Evolutionary conservation across 495 filamentous ascomycete genomes (phyloP), one percentile per base, ranked within the genome.

Genomic region (Hypoxylon cercidicola): DNA sequence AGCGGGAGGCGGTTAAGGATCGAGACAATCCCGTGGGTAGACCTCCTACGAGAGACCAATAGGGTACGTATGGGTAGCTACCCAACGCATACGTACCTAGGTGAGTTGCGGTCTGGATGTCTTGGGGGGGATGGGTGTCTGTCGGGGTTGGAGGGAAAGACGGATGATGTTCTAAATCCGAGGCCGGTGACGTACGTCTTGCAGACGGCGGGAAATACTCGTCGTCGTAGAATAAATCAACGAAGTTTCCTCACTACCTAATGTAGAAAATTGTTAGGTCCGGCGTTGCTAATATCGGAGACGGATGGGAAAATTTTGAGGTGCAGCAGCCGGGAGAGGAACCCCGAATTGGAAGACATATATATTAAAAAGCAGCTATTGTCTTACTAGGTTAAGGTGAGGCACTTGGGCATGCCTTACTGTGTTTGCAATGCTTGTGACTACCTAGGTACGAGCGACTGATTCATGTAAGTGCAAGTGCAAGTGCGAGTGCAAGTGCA

Each of bases 51-150:
- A 13, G 25, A 19, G 12, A 34, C 46, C 13, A 45, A 44, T 43
- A 55, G 25, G 48, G 23, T 50, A 50, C 7, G 34, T 60, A 60
- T 39, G 15, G 35, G 34, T 62, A 58, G 64, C 23, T 68, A 68
- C 64, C 64, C 64, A 62, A 62, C 46, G 64, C 20, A 56, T 28
- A 60, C 43, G 53, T 57, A 68, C 59, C 48, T 68, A 62, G 58
- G 63, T 66, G 53, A 67, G 35, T 62, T 56, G 64, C 58, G 53
- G 64, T 67, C 52, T 62, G 44, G 56, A 19, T 43, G 35, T 55
- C 41, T 41, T 37, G 30, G 30, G 8, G 30, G 10, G 30, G 7
- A 19, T 28, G 1, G 16, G 20, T 19, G 50, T 53, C 34, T 28
- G n/a, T 15, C 12, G 13, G n/a, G 20, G 50, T 9, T 11, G n/a